These are phyloP conservation scores for Cicer arietinum DNA, from an alignment of 306 rosid species.

Conservation along the genomic window DNA sequence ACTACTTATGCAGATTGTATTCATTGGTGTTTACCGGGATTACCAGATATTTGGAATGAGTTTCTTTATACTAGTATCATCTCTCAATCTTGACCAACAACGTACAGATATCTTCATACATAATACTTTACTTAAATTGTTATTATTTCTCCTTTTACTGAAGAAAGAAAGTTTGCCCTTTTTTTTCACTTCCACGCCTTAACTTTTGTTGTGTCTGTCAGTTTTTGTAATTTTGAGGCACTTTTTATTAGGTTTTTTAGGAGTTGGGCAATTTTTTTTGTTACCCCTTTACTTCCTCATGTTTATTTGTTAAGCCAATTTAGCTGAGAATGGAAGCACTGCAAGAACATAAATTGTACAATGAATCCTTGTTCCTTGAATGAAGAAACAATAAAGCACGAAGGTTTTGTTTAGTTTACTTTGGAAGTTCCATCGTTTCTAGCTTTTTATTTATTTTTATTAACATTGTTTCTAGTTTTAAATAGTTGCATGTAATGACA, in stretches of 20 bases:
- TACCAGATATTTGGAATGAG: conserved; percentile 98
- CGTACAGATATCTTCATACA: conserved; percentile 25
- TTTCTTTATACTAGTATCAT: conserved; percentile 77
- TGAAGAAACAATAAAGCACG: conserved; percentile 47
- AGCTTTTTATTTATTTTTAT: neutral
- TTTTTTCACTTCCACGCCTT: conserved; percentile 35
- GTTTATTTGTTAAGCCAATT: conserved; percentile 42
- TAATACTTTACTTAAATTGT: conserved; percentile 38
- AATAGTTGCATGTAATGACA: neutral
- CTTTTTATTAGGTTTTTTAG: conserved; percentile 44
- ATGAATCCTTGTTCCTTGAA: conserved; percentile 42
- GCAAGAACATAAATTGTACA: conserved; percentile 48
- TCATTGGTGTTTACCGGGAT: conserved; percentile 97
- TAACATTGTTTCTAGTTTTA: neutral
- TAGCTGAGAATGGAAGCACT: conserved; percentile 37
- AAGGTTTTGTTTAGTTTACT: conserved; percentile 22
- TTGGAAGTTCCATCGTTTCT: conserved; percentile 1
- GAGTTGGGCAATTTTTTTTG: conserved; percentile 35
- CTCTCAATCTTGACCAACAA: conserved; percentile 69
- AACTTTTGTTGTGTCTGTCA: conserved; percentile 40
- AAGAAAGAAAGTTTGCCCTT: conserved; percentile 15
- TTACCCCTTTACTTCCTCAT: neutral
- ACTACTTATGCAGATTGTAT: conserved; percentile 90
- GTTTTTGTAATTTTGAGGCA: conserved; percentile 47
- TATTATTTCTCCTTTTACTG: conserved; percentile 38